Base-by-base conservation (phyloP, 345 rosid genomes). In the Euphorbia pulcherrima region DNA sequence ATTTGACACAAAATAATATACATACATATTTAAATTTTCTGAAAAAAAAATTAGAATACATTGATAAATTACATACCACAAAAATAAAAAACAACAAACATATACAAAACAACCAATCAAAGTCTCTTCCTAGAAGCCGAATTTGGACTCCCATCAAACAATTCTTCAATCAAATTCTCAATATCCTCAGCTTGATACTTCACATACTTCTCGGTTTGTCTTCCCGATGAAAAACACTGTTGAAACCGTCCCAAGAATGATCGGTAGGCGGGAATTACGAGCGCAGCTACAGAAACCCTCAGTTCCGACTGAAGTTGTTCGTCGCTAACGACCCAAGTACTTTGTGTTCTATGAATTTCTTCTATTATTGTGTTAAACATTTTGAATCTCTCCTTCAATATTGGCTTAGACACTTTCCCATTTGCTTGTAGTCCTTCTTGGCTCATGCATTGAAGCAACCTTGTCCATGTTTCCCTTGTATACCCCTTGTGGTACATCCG, bases 291-390 rank as follows among this genome's bases (percentile, higher is more conserved):
- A 0, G 97, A 90, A 17, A 90, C 92, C 72, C 98, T 75, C 5
- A 93, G 90, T 80, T 93, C 98, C 0, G 92, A 87, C 65, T 93
- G 97, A 29, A 93, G 82, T 82, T 90, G 96, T 80, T 90, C 92
- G 52, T 93, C 98, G 14, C 78, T 82, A 30, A 93, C 90, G 26
- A 93, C 90, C 98, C 98, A 93, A 0, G 85, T 59, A 76, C 90
- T 85, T 67, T 93, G 97, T 14, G 90, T 89, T 87, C 75, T 82
- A 79, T 90, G 94, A 50, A 93, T 93, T 65, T 93, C 98, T 26
- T 93, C 98, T 18, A 93, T 87, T 77, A 85, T 82, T 5, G 83
- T 75, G n/a, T 87, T 93, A 78, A 93, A 93, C 83, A 79, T 87
- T 85, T 93, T 93, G 78, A 93, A 90, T 75, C 88, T 77, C 80